A percentile compares a stretch with the other conserved stretches of the same genome.
Evolutionary conservation across 2,329 filamentous ascomycete species (phyloP).

Genomic region (Neopestalotiopsis sp.): DNA sequence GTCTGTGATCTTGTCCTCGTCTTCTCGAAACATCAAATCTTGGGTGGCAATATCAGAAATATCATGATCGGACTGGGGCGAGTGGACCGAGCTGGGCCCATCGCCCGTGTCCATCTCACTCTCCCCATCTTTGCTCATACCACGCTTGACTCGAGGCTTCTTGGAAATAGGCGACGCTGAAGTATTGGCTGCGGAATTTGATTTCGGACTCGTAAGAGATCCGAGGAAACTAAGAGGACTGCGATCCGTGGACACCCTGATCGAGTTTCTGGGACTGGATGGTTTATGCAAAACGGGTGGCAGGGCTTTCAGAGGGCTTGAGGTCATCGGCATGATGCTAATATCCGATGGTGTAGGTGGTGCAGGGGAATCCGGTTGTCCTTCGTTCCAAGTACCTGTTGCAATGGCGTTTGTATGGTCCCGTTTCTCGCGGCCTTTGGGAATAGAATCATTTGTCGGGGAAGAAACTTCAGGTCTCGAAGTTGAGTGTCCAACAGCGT

Average conservation of each 20-base stretch:
- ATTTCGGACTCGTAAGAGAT: constrained; percentile 18
- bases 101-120: constrained; percentile 16
- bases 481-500: constrained; percentile 47
- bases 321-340: background rate
- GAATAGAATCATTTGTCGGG: constrained; percentile 24
- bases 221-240: constrained; percentile 33
- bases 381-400: constrained; percentile 66
- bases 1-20: constrained; percentile 77
- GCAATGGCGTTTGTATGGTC: constrained; percentile 61
- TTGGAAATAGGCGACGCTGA: constrained; percentile 19
- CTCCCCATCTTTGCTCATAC: background rate
- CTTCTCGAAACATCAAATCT: constrained; percentile 1
- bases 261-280: constrained; percentile 23
- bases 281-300: constrained; percentile 22
- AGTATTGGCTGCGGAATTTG: constrained; percentile 8
- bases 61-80: background rate
- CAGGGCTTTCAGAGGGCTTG: constrained; percentile 19
- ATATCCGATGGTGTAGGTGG: constrained; percentile 27
- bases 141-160: background rate
- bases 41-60: background rate
- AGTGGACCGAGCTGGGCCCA: constrained; percentile 6
- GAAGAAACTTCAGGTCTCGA: constrained; percentile 17
- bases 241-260: constrained; percentile 27
- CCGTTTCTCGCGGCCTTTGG: constrained; percentile 32
- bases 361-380: constrained; percentile 63